Evolutionary conservation across 805 yeast species (phyloP).

Genomic region (Aciculoconidium aculeatum): DNA sequence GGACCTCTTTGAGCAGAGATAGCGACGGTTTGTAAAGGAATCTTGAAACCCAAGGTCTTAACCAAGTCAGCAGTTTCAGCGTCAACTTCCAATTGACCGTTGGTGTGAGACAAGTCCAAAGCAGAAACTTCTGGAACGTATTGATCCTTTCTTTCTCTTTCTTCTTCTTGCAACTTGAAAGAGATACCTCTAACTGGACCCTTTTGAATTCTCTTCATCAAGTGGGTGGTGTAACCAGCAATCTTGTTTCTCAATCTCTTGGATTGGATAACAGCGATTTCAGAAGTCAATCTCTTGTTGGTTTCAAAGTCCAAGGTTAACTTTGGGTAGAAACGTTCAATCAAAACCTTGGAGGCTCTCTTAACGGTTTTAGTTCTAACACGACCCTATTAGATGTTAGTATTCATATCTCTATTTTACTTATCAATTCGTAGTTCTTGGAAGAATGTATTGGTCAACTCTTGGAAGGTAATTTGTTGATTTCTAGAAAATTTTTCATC

Average conservation of each 20-base stretch:
- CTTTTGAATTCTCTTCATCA: constrained; percentile 99
- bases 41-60: constrained; percentile 82
- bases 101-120: constrained; percentile 93
- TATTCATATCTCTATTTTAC: too few species aligned
- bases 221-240: constrained; percentile 99
- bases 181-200: constrained; percentile 99
- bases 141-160: constrained; percentile 99
- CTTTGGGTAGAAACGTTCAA: constrained; percentile 99
- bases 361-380: constrained; percentile 99
- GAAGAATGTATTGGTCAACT: too few species aligned
- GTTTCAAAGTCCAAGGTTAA: constrained; percentile 98
- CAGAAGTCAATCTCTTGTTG: constrained; percentile 99
- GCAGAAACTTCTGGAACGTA: constrained; percentile 99
- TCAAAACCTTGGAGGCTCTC: constrained; percentile 99
- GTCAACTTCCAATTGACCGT: constrained; percentile 95
- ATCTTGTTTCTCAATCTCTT: constrained; percentile 99
- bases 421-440: too few species aligned
- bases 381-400: constrained; percentile 71
- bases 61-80: constrained; percentile 94
- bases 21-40: constrained; percentile 80
- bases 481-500: too few species aligned
- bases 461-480: too few species aligned
- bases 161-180: constrained; percentile 99
- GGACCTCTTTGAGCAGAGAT: constrained; percentile 85
- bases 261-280: constrained; percentile 98